Evolutionary conservation across 163 green algal species (phyloP).

Genomic region (Chlorella variabilis): DNA sequence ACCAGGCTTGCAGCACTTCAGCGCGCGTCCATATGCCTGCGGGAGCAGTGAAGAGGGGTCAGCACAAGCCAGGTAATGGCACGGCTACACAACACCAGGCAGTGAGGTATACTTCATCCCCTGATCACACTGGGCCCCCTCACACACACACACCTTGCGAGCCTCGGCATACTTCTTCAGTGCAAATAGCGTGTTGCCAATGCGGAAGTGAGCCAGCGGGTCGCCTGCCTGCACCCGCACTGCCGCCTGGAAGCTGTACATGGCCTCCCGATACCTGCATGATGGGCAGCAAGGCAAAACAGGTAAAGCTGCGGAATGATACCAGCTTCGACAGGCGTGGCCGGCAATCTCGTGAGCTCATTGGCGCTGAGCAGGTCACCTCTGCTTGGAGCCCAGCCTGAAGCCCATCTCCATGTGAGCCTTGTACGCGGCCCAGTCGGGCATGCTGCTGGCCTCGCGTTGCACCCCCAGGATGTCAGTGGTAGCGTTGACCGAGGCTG

Average conservation of each 20-base stretch:
- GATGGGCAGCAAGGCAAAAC: too few species aligned
- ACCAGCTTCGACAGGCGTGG: too few species aligned
- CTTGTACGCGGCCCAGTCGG: constrained; percentile 43
- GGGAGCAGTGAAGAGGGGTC: neutral
- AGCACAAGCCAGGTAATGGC: too few species aligned
- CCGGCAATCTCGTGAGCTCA: too few species aligned
- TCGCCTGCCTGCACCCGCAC: constrained; percentile 31
- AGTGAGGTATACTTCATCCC: too few species aligned
- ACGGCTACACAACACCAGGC: too few species aligned
- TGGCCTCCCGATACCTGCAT: constrained; percentile 45
- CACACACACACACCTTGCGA: constrained; percentile 22
- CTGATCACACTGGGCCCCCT: too few species aligned
- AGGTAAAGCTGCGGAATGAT: too few species aligned
- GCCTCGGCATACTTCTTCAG: constrained; percentile 42
- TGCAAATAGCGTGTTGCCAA: constrained; percentile 64
- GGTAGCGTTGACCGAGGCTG: neutral
- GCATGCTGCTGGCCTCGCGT: constrained; percentile 38
- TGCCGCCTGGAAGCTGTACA: constrained; percentile 48
- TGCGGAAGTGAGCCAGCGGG: constrained; percentile 56
- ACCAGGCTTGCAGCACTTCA: constrained; percentile 30
- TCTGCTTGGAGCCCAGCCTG: constrained; percentile 34
- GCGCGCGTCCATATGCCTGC: constrained; percentile 32
- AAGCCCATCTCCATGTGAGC: constrained; percentile 62
- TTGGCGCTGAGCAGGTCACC: too few species aligned
- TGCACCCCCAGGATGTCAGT: constrained; percentile 34